Evolutionary conservation across 2,329 filamentous ascomycete species (phyloP).

Genomic region (Dothideomycetes sp.): DNA sequence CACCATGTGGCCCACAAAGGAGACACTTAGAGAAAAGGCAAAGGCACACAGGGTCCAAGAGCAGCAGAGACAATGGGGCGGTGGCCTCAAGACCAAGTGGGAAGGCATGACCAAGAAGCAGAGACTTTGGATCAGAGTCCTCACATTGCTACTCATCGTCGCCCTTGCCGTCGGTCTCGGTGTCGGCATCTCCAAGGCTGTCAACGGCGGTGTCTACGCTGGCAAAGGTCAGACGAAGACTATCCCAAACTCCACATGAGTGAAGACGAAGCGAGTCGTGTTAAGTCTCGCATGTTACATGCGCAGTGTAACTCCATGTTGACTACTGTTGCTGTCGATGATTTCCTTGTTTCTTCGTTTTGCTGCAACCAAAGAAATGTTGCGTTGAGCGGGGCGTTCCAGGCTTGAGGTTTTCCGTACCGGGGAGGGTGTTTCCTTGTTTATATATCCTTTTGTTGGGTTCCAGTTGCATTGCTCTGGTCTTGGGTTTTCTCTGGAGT

Average conservation of each 20-base stretch:
- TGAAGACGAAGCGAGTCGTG: no score
- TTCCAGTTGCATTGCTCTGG: no score
- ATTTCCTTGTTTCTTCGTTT: no score
- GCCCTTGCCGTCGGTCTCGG: constrained; percentile 36
- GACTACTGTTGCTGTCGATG: no score
- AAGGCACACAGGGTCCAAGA: constrained; percentile 19
- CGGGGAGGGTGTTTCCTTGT: no score
- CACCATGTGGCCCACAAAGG: constrained; percentile 40
- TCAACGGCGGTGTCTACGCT: constrained; percentile 36
- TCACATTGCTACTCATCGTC: constrained; percentile 33
- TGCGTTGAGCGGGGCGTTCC: not conserved
- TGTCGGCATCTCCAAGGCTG: constrained; percentile 37
- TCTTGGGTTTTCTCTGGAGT: no score
- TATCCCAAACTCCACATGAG: constrained; percentile 5
- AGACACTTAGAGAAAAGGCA: constrained; percentile 31
- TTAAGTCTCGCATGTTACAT: no score
- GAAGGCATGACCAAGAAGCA: constrained; percentile 30
- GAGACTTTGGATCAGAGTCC: constrained; percentile 32
- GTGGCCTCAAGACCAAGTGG: constrained; percentile 21
- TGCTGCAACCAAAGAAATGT: no score
- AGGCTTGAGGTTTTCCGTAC: no score
- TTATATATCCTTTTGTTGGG: no score
- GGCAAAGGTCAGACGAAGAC: constrained; percentile 24
- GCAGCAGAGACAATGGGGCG: not conserved
- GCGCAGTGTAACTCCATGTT: no score